phyloP scores from a whole-genome alignment of 768 basidiomycete genomes.

The Royoungia palumana region DNA sequence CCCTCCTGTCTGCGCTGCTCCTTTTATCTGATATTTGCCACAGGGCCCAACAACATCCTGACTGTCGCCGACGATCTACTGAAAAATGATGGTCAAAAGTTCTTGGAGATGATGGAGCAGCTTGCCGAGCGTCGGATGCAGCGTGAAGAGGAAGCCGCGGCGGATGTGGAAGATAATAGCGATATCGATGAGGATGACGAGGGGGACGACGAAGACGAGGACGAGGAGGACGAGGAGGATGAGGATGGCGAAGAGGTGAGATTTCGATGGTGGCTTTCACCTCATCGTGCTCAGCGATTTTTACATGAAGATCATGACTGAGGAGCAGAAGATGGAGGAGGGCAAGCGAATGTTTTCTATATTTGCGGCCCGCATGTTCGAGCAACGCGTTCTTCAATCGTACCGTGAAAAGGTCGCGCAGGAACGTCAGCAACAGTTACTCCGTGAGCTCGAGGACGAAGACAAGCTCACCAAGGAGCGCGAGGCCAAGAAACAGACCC shows the following conservation, averaged over 20 bases:
- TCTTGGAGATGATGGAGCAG: constrained; percentile 99
- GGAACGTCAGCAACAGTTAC: constrained; percentile 87
- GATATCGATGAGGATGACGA: constrained; percentile 60
- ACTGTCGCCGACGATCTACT: constrained; percentile 98
- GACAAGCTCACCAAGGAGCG: constrained; percentile 81
- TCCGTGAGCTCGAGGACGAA: constrained; percentile 95
- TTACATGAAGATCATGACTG: constrained; percentile 66
- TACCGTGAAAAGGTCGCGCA: constrained; percentile 97
- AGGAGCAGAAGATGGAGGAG: constrained; percentile 98
- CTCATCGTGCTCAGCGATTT: constrained; percentile 10
- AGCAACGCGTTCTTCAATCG: constrained; percentile 94
- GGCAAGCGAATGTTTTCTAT: constrained; percentile 99
- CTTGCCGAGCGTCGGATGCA: constrained; percentile 92
- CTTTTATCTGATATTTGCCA: constrained; percentile 20
- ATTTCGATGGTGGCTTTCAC: constrained; percentile 7
- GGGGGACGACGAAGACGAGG: constrained; percentile 60
- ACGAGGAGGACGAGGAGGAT: constrained; percentile 61
- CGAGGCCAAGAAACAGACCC: constrained; percentile 89
- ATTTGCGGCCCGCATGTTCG: constrained; percentile 99
- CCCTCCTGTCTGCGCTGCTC: constrained; percentile 2
- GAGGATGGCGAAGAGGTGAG: constrained; percentile 47
- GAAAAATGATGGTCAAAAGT: constrained; percentile 98
- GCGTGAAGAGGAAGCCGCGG: constrained; percentile 71
- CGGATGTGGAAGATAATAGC: constrained; percentile 60
- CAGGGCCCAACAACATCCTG: constrained; percentile 88